Percentiles rank a stretch among this genome's conserved stretches.
Evolutionary conservation across 2,329 filamentous ascomycete genomes (phyloP).

Genomic region (Akanthomyces muscarius): DNA sequence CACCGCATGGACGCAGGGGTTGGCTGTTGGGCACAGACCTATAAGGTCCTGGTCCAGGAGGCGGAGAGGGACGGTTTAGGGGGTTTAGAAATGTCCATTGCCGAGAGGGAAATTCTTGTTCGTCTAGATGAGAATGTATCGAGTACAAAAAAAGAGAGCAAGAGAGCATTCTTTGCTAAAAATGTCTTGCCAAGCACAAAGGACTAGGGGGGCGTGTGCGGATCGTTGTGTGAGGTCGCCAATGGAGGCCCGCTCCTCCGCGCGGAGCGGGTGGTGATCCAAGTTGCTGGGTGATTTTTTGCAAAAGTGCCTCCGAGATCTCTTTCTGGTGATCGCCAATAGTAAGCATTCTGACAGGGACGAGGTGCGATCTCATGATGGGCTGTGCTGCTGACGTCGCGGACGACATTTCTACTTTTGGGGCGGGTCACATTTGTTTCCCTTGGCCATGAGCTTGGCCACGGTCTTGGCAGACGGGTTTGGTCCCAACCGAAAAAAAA

Average conservation of each 20-base stretch:
- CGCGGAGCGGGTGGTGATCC: background rate
- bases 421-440: background rate
- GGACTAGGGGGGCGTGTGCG: background rate
- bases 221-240: slow-evolving; percentile 13
- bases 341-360: background rate
- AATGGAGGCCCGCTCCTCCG: background rate
- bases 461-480: no score
- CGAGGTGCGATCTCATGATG: slow-evolving; percentile 3
- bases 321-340: background rate
- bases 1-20: background rate
- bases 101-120: background rate
- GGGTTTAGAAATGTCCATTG: background rate
- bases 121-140: slow-evolving; percentile 1
- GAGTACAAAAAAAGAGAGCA: background rate
- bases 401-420: background rate
- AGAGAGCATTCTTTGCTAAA: background rate
- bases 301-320: background rate
- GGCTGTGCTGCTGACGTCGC: background rate
- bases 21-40: background rate
- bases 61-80: background rate
- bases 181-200: slow-evolving; percentile 9
- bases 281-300: background rate
- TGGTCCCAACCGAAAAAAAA: no score
- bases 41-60: background rate
- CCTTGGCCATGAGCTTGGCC: no score